Percentiles rank a stretch among this genome's conserved stretches.
Evolutionary conservation across 2,329 filamentous ascomycete genomes (phyloP).

Genomic region (Hypoxylon sp.): DNA sequence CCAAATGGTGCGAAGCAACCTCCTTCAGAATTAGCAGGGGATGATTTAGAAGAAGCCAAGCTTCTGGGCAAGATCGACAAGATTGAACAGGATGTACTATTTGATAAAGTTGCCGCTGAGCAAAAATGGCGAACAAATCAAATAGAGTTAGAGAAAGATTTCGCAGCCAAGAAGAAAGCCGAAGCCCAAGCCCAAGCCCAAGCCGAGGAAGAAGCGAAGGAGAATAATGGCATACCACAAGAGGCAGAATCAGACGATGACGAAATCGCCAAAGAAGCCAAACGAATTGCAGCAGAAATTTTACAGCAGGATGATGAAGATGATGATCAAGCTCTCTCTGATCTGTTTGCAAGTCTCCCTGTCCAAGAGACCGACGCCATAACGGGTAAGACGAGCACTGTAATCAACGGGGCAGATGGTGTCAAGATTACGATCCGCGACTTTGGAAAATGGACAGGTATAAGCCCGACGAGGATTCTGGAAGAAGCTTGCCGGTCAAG

Average conservation of each 20-base stretch:
- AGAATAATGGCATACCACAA: slow-evolving; percentile 51
- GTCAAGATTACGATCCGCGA: slow-evolving; percentile 77
- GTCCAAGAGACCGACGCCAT: slow-evolving; percentile 71
- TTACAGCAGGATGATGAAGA: slow-evolving; percentile 71
- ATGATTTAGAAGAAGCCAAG: slow-evolving; percentile 70
- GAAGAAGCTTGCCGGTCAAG: slow-evolving; percentile 91
- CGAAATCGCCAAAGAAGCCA: slow-evolving; percentile 68
- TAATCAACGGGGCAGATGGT: slow-evolving; percentile 67
- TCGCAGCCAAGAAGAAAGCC: slow-evolving; percentile 63
- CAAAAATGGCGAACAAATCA: slow-evolving; percentile 74
- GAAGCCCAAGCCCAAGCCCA: slow-evolving; percentile 45
- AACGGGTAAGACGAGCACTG: slow-evolving; percentile 71
- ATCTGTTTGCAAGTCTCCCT: slow-evolving; percentile 73
- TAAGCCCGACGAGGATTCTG: slow-evolving; percentile 81
- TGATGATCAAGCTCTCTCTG: slow-evolving; percentile 63
- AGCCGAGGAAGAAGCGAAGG: slow-evolving; percentile 54
- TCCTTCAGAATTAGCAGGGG: slow-evolving; percentile 47
- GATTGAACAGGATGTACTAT: slow-evolving; percentile 84
- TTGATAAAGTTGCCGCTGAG: slow-evolving; percentile 77
- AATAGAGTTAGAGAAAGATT: slow-evolving; percentile 73
- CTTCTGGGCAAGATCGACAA: slow-evolving; percentile 80
- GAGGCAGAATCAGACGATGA: slow-evolving; percentile 59
- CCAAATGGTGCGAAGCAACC: slow-evolving; percentile 12
- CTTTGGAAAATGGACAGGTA: slow-evolving; percentile 86
- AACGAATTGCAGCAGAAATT: slow-evolving; percentile 71